Evolutionary conservation across 1,139 yeast genomes (phyloP).

Genomic region (Suhomyces terraborum): DNA sequence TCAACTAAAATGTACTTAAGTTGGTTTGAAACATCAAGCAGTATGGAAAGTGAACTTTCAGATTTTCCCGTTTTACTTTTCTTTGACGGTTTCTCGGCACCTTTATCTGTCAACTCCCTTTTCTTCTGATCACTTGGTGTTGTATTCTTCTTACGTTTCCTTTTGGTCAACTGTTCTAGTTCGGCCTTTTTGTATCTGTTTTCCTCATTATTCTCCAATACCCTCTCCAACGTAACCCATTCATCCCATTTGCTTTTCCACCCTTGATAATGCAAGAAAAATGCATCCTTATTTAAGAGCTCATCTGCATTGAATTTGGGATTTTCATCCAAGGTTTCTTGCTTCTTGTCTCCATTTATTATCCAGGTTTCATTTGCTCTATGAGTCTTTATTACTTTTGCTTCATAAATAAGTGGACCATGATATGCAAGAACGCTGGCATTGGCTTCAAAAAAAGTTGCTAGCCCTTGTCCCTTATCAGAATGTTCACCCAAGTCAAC

Average conservation of each 20-base stretch:
- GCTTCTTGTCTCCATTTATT: constrained; percentile 42
- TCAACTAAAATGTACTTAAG: constrained; percentile 76
- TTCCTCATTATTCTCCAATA: constrained; percentile 69
- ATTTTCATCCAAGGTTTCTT: constrained; percentile 32
- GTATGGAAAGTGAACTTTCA: constrained; percentile 8
- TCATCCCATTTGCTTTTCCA: constrained; percentile 98
- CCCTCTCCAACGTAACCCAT: constrained; percentile 78
- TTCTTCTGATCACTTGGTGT: constrained; percentile 11
- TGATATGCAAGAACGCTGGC: constrained; percentile 77
- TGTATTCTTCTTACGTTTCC: constrained; percentile 16
- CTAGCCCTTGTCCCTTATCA: background rate
- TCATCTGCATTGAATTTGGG: constrained; percentile 39
- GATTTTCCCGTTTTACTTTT: constrained; percentile 13
- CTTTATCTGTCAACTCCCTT: constrained; percentile 8
- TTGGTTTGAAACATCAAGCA: constrained; percentile 21
- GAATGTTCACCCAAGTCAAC: background rate
- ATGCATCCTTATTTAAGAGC: constrained; percentile 45
- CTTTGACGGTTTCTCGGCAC: constrained; percentile 16
- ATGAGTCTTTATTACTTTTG: constrained; percentile 70
- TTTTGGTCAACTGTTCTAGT: constrained; percentile 46
- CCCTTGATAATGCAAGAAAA: constrained; percentile 85
- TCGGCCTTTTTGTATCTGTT: constrained; percentile 66
- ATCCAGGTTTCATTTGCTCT: constrained; percentile 52
- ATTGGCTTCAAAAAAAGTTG: constrained; percentile 30
- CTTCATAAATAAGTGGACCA: constrained; percentile 89